Base-by-base conservation (phyloP, 371 early-diverging fungal genomes). In the Blakeslea trispora region DNA sequence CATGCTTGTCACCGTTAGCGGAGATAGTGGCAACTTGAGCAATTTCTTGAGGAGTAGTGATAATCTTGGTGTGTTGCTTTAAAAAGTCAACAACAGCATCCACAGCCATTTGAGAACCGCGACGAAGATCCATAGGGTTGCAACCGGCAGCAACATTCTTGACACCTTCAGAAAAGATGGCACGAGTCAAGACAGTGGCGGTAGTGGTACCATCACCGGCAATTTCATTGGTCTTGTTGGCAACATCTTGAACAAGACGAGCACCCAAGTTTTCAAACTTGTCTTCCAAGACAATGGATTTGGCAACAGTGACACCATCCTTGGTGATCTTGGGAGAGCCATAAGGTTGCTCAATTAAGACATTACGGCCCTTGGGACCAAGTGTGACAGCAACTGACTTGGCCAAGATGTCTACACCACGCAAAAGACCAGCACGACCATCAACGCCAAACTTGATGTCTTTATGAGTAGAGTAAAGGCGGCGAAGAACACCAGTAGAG, bases 191-290 rank as follows among this genome's bases (percentile, higher is more conserved):
- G 34, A 98, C 95, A 43, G 98, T 98, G 50, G 99, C 97, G 42
- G 99, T 98, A 55, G 99, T 98, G 48, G 99, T 98, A 67, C 99
- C 99, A 79, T 98, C 99, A 71, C 99, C 99, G 62, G 99, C 99
- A 59, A 86, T 75, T 77, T 98, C 99, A 79, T 98, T 98, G 66
- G 99, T 95, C 89, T 97, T 97, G 89, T 91, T 94, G 53, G 99
- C 99, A 47, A 98, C 98, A 75, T 98, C 98, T 81, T 97, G 97
- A 58, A 98, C 97, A 50, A 98, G 86, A 58, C 91, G 82, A 53
- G 98, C 98, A 66, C 98, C 98, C 51, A 98, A 86, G 83, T 98
- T 97, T 82, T 98, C 97, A 67, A 98, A 94, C 79, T 94, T 95
- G 80, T 93, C 91, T 74, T 97, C 93, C 41, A 98, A 83, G 28